Evolutionary conservation across 306 rosid genomes (phyloP), one percentile per base, ranked within the genome.

Genomic region (Benincasa hispida): DNA sequence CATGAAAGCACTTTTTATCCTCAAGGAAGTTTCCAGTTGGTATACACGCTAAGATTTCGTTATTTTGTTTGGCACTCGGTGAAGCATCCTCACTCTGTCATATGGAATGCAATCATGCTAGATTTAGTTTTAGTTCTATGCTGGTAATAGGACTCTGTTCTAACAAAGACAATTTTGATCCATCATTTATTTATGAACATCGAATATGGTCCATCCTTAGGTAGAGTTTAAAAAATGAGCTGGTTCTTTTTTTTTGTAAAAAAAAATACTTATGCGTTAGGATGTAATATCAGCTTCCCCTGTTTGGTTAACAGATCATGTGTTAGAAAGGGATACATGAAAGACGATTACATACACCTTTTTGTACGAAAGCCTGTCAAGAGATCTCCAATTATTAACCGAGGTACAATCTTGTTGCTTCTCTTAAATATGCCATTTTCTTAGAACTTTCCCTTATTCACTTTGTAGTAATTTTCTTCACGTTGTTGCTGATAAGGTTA

Each of bases 351-450:
- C 77, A 58, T 89, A 79, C 98, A 89, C 65, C 86, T 92, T 42
- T 95, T 95, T 81, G 98, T 95, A 17, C 87, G 92, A 86, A 92
- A 85, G 61, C 97, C 96, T 28, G 83, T 95, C 22, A 89, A 90
- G 83, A 92, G 99, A 86, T 95, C 99, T 55, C 98, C 98, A 12
- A 95, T 95, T 77, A 95, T 92, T 59, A 94, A 94, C 70, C 96
- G 98, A 1, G 99, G 96, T 91, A 87, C 60, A 87, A 73, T 69
- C 39, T 50, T 54, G 65, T 63, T 78, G 72, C 74, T 65, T 25
- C 25, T 10, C 73, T 11, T 47, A 35, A 61, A 19, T 50, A 17
- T 5, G 5, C 17, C 15, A 37, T 15, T 19, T 27, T 4, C 15
- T 47, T 4, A 32, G 15, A 34, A 65, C 17, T 14, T 57, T 62